Base-by-base conservation (phyloP, 345 rosid species). In the Bruguiera parviflora region DNA sequence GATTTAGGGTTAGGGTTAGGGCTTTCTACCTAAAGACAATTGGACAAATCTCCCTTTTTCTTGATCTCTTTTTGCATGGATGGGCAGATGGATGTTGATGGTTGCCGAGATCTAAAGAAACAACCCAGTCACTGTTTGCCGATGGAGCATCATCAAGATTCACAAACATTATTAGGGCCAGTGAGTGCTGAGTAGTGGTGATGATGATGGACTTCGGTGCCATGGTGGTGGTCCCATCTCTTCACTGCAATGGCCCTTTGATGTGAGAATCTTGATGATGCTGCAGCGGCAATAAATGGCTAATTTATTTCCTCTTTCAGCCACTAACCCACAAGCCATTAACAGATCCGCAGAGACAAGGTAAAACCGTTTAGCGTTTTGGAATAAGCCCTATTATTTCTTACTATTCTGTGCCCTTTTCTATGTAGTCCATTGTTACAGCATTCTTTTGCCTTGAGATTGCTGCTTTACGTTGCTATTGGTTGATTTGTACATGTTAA, bases 231-330 rank as follows among this genome's bases (percentile, higher is more conserved):
- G 39, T 71, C 33, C 33, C 37, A 46, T 29, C 73, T 35, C 37
- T 52, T 29, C 73, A 43, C 56, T 55, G 58, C 60, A 49, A 43
- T 65, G 46, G 68, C 79, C 61, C 64, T 39, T 53, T 68, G 59
- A 70, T 65, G 32, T 90, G 93, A 71, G 97, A 91, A 91, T 91
- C 97, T 84, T 91, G 97, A 91, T 91, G 97, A 91, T 88, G 95
- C 92, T 91, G 95, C 95, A 91, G 92, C 90, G 84, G 88, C 95
- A 77, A 85, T 88, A 73, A 77, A 78, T 85, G 88, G 79, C 90
- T 91, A 69, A 56, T 64, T 25, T 27, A 15, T 43, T 43, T 60
- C 55, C 53, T 51, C 37, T 70, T 25, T 19, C 47, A 31, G 15
- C 39, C 7, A 22, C 28, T 3, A 16, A 58, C 62, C 55, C 32